A percentile compares a stretch with the other conserved stretches of the same genome.
These are phyloP conservation scores for Curvularia eragrostidis DNA, from an alignment of 2,329 filamentous ascomycete genomes.

Conservation along the genomic window DNA sequence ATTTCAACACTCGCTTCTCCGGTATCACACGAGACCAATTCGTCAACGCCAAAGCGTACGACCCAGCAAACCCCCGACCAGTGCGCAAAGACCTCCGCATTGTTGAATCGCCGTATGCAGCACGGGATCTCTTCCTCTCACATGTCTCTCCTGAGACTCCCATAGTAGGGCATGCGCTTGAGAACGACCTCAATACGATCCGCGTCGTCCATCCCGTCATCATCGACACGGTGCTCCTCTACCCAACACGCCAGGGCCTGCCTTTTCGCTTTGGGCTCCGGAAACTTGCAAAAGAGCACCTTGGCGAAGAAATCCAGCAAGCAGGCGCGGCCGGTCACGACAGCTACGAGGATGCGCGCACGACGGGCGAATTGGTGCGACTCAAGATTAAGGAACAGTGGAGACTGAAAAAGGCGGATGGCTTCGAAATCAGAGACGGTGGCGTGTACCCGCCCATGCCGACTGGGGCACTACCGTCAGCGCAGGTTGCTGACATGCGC, in stretches of 20 bases:
- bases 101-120: slow-evolving; percentile 75
- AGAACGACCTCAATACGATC: slow-evolving; percentile 89
- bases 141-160: slow-evolving; percentile 79
- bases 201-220: slow-evolving; percentile 85
- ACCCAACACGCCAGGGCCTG: slow-evolving; percentile 76
- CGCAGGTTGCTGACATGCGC: slow-evolving; percentile 19
- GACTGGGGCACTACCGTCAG: slow-evolving; percentile 23
- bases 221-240: slow-evolving; percentile 86
- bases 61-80: slow-evolving; percentile 32
- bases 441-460: slow-evolving; percentile 43
- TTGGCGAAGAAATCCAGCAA: slow-evolving; percentile 80
- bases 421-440: slow-evolving; percentile 63
- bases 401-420: slow-evolving; percentile 68
- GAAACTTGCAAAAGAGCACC: slow-evolving; percentile 70
- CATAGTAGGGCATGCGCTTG: slow-evolving; percentile 89
- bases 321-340: slow-evolving; percentile 77
- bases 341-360: slow-evolving; percentile 87
- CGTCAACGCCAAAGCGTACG: slow-evolving; percentile 62
- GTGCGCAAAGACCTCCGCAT: slow-evolving; percentile 64
- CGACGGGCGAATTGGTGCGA: slow-evolving; percentile 84
- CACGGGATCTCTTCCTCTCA: slow-evolving; percentile 78
- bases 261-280: slow-evolving; percentile 82
- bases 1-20: slow-evolving; percentile 91
- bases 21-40: slow-evolving; percentile 83
- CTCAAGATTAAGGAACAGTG: slow-evolving; percentile 74